A percentile compares a stretch with the other conserved stretches of the same genome.
Evolutionary conservation across 1,284 basidiomycete genomes (phyloP).

Genomic region (Rhodotorula sp.): DNA sequence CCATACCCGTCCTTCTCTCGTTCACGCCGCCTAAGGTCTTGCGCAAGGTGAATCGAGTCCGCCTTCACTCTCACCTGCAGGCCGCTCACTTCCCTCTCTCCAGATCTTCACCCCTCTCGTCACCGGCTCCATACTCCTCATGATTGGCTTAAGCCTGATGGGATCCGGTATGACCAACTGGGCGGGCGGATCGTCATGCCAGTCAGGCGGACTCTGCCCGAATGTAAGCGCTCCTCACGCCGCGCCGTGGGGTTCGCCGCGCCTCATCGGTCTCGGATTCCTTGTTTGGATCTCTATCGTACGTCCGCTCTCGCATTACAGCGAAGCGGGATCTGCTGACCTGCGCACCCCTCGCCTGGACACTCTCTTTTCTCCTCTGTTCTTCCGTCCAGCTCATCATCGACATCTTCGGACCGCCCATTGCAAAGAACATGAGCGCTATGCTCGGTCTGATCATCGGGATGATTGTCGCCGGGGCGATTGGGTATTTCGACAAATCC

Average conservation of each 20-base stretch:
- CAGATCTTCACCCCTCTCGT: conserved; percentile 46
- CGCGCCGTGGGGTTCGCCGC: conserved; percentile 3
- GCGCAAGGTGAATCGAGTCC: conserved; percentile 23
- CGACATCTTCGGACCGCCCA: conserved; percentile 45
- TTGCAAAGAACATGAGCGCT: conserved; percentile 42
- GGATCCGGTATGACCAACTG: conserved; percentile 44
- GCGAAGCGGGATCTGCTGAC: not conserved
- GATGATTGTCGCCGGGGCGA: conserved; percentile 16
- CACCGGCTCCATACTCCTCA: conserved; percentile 30
- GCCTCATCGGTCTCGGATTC: conserved; percentile 42
- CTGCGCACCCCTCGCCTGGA: not conserved
- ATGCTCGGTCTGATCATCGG: conserved; percentile 44
- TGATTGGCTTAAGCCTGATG: conserved; percentile 44
- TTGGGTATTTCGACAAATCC: conserved; percentile 10
- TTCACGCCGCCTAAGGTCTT: conserved; percentile 43
- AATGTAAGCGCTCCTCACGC: not conserved
- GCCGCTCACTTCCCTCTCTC: not conserved
- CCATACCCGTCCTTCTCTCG: conserved; percentile 45
- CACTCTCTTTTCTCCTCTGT: not conserved
- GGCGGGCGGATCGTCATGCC: conserved; percentile 41
- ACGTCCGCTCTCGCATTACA: not conserved
- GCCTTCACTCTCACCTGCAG: not conserved
- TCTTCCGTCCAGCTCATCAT: conserved; percentile 24
- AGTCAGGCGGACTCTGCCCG: conserved; percentile 11
- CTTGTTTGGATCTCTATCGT: conserved; percentile 45